Base-by-base conservation (phyloP, 2,329 filamentous ascomycete genomes). In the Penicillium sumatraense region DNA sequence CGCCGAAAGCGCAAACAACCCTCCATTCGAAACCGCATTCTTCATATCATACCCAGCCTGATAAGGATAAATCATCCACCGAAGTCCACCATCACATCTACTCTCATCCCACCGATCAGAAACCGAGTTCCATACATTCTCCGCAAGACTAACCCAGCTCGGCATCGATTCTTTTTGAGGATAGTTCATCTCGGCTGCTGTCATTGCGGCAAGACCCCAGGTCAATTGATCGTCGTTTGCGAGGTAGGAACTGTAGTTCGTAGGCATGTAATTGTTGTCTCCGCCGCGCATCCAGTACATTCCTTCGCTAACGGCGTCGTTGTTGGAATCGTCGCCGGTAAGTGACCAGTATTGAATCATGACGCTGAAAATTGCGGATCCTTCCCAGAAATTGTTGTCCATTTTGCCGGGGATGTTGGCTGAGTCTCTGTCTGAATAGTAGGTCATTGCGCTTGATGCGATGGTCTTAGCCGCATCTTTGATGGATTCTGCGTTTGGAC, bases 341-440 rank as follows among this genome's bases (percentile, higher is more conserved):
- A 90, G 89, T 68, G 88, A 89, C 89, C 89, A 93, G 72, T 93
- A 93, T 64, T 93, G 88, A 52, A 93, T 79, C 60, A 93, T 76
- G 2, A 87, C 77, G 11, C 76, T 78, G 65, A 82, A 83, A 75
- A 92, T 83, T 51, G 87, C 87, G 47, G 88, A 88, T 6, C 79
- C 86, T 75, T 89, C 87, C 88, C 85, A 91, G 81, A 81, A 84
- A 16, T 79, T 80, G 6, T 61, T 56, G 33, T 76, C 70, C 59
- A 83, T 59, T 49, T 77, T 74, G 27, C 80, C 80, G 3, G 79
- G 76, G 14, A 76, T 73, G 51, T 77, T 71, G 16, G 75, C 76
- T 10, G 75, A 70, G 26, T 75, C 65, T 50, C 80, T 78, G 31
- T 73, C 78, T 3, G 74, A 77, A 63, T 83, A 83, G 56, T 78